Evolutionary conservation across 257 asterid genomes (phyloP).

Genomic region (Avicennia marina): DNA sequence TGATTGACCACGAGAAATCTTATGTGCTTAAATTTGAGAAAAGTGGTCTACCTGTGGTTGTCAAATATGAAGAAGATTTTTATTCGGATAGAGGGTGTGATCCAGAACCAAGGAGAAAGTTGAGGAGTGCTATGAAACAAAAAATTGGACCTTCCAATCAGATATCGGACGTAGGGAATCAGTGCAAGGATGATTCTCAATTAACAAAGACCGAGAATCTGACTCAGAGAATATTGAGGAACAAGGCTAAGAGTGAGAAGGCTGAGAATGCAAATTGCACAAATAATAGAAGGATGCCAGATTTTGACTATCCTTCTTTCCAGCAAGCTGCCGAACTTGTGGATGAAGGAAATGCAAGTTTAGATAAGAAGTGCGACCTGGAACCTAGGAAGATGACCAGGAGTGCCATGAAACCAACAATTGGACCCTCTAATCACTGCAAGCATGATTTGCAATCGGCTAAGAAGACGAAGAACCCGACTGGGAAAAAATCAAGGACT

Average conservation of each 20-base stretch:
- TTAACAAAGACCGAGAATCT: not conserved
- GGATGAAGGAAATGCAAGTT: constrained; percentile 1
- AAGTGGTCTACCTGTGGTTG: not conserved
- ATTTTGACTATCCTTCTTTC: not conserved
- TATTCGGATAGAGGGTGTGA: constrained; percentile 17
- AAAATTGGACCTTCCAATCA: not conserved
- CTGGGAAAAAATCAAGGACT: not conserved
- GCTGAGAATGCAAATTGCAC: not conserved
- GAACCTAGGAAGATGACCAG: constrained; percentile 1
- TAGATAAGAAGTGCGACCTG: not conserved
- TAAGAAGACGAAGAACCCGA: not conserved
- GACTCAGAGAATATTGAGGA: constrained; percentile 1
- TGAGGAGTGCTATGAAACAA: constrained; percentile 15
- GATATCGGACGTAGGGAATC: not conserved
- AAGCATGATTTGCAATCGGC: not conserved
- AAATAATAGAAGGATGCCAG: not conserved
- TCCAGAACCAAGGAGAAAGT: constrained; percentile 16
- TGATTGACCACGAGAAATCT: constrained; percentile 19
- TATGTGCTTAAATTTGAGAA: constrained; percentile 8
- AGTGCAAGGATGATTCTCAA: not conserved
- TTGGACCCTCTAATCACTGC: not conserved
- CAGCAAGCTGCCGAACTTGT: not conserved
- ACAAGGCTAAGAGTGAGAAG: constrained; percentile 4
- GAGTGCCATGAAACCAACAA: not conserved
- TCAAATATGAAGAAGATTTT: constrained; percentile 21